Evolutionary conservation across 1,139 yeast species (phyloP), one percentile per base, ranked within the genome.

Genomic region (Yamadazyma friedrichii): DNA sequence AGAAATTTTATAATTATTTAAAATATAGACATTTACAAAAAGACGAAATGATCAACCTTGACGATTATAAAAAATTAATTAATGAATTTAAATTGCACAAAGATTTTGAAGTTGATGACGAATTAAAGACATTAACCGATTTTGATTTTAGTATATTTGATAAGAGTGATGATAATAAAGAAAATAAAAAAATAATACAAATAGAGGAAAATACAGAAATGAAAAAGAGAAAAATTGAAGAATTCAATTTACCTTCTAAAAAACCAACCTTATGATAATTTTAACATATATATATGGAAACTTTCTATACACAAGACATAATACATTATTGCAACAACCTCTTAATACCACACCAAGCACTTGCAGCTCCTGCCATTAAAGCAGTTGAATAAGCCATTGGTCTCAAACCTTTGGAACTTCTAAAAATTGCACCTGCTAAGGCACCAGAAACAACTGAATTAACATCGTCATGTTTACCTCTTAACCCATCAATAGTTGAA

Each of bases 361-460:
- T 96, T 38, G 98, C 96, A 46, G 88, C 96, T 48, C 82, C 80
- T 15, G 96, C 89, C 83, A 84, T 85, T 61, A 91, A 62, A 37
- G 80, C 95, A 30, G 96, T 80, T 30, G 96, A 82, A 58, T 87
- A 83, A 31, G 84, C 88, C 93, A 89, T 86, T 45, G 96, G 96
- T 64, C 77, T 84, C 40, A 83, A 51, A 30, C 98, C 98, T 48
- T 84, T 82, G 42, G 95, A 80, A 49, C 91, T 82, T 65, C 87
- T 86, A 72, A 88, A 93, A 32, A 93, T 56, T 2, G 96, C 97
- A 52, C 98, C 98, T 2, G 97, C 82, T 43, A 91, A 59, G 16
- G 93, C 95, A 55, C 98, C 98, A 2, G 98, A 88, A 16, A 78
- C 85, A 33, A 93, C 63, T 12, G 97, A 86, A 65, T 93, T 93